Conservation (phyloP, 441 rosid species). For the Bruguiera hainesii region DNA sequence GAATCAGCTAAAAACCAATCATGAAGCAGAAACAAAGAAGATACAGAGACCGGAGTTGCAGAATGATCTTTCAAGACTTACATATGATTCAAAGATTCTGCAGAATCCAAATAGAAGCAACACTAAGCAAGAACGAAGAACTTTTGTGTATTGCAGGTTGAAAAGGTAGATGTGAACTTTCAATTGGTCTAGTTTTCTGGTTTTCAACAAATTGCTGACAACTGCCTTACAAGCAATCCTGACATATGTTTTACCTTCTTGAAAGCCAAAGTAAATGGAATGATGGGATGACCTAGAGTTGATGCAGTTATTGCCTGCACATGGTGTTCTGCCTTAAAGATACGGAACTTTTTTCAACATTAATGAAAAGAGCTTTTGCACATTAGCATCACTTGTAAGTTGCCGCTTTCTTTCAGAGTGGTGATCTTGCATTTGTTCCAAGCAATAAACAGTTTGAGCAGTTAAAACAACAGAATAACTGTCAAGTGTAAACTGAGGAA, state of each 20-base stretch:
- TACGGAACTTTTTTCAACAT: slow-evolving; percentile 14
- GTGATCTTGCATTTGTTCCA: neutral
- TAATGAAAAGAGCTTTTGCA: slow-evolving; percentile 2
- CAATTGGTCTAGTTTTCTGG: no score
- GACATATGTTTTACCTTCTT: neutral
- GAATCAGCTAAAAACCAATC: slow-evolving; percentile 8
- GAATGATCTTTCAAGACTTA: neutral
- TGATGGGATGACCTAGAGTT: slow-evolving; percentile 14
- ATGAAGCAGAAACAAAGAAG: slow-evolving; percentile 16
- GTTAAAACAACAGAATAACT: no score
- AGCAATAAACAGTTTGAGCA: neutral
- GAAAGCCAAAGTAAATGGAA: slow-evolving; percentile 1
- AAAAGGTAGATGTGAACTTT: no score
- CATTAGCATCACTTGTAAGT: slow-evolving; percentile 1
- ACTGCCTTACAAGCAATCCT: neutral
- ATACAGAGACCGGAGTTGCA: slow-evolving; percentile 3
- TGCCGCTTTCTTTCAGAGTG: neutral
- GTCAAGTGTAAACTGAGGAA: no score
- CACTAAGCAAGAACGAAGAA: neutral
- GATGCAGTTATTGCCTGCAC: slow-evolving; percentile 27
- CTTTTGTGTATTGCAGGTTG: no score
- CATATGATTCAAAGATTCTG: neutral
- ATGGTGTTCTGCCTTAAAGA: slow-evolving; percentile 24
- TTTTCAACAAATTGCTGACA: neutral
- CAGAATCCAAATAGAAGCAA: neutral